Evolutionary conservation across 176 grass and related monocot species (phyloP), one percentile per base, ranked within the genome.

Genomic region (Panicum miliaceum): DNA sequence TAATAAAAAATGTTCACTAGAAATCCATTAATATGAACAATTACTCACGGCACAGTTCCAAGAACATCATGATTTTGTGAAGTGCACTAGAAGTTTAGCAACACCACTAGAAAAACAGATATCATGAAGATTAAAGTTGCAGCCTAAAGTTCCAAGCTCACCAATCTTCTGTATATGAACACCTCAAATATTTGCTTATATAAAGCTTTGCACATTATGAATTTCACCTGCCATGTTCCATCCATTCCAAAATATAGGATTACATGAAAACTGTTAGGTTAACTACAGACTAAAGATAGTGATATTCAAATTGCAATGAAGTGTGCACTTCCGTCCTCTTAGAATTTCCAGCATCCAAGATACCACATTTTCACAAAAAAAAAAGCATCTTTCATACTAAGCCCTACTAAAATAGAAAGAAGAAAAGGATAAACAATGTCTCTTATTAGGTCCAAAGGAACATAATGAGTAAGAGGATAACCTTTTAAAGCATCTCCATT

Each of bases 401-500:
- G 32, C 5, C 32, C 40, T 88, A 46, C 6, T 76, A 78, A 13
- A 71, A 78, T 32, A 81, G 40, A 78, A 4, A 64, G 41, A 46
- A 46, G 22, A 46, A 47, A 47, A 72, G 5, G 52, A 62, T 8
- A 19, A 70, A 12, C 12, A 75, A 32, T 35, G 45, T 50, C 29
- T 10, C 48, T 27, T 48, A 56, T 12, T 79, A 68, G 37, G 23
- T 74, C 64, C 64, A 48, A 29, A 83, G 23, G 11, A 79, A 34
- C 50, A 90, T 50, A 38, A 67, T 38, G 48, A 89, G 25, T 56
- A 60, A 90, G 57, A 67, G 20, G 48, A 93, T 69, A 69, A 97
- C 95, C 95, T 90, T 93, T 79, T 84, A 97, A 90, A 84, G 95
- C 95, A 93, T 97, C 92, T 73, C 87, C 89, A 57, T 75, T 93